Base-by-base conservation (phyloP, 78 protist species). In the Dictyostelium brefeldianum region DNA sequence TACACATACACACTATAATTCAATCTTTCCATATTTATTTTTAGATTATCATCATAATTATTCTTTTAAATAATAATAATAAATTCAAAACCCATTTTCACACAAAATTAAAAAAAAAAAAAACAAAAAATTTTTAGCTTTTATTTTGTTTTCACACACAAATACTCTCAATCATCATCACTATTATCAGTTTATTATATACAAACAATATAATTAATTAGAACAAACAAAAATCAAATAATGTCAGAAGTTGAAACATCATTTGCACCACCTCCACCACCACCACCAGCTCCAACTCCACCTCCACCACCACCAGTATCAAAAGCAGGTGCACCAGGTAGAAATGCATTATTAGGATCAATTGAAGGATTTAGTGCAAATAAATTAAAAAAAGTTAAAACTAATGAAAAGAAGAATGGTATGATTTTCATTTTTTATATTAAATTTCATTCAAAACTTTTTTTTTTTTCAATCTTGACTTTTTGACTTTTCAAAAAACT, bases 221-320 rank as follows among this genome's bases (percentile, higher is more conserved):
- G n/a, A n/a, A n/a, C n/a, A n/a, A n/a, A n/a, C n/a, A n/a, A n/a
- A n/a, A n/a, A n/a, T n/a, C 6, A 11, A 18, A 18, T 57, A n/a
- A 82, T 82, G 89, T 64, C 78, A 67, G 89, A 82, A 11, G 79
- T 82, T n/a, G 67, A 8, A 6, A 8, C 82, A 50, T 5, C 82
- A n/a, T 36, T 36, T 36, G 71, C 47, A 9, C 47, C 91, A 22
- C 89, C 89, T 11, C 89, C 89, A 69, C 91, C 91, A 4, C 91
- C 91, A 74, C 83, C 91, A 43, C 91, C 91, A 17, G 43, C 91
- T 5, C 22, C 81, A 15, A 43, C 91, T 43, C 46, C 83, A 12
- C 91, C 91, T 43, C 82, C 91, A 8, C 91, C 91, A 8, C 81
- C 81, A 36, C 83, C 91, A 17, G 50, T 74, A 11, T 27, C 20